phyloP scores from a whole-genome alignment of 139 green algal species.

The Closterium sp. region DNA sequence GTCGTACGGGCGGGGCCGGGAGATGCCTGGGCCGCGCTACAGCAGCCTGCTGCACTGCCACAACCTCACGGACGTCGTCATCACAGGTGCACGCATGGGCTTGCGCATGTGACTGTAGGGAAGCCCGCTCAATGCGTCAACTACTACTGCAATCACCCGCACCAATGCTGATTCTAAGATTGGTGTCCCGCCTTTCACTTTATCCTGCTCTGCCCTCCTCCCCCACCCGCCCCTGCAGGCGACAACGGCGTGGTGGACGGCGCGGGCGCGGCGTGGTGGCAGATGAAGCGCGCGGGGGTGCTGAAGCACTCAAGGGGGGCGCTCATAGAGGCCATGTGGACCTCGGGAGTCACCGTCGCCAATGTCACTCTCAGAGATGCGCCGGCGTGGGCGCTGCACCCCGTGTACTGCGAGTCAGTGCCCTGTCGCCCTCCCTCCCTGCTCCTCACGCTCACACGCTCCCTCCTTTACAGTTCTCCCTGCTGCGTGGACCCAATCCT shows the following conservation, averaged over 20 bases:
- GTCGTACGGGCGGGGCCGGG: conserved; percentile 45
- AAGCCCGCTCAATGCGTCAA: not conserved
- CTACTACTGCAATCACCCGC: too few species aligned
- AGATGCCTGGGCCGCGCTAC: conserved; percentile 18
- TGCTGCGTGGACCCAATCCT: too few species aligned
- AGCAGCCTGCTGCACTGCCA: not conserved
- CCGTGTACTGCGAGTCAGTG: conserved; percentile 29
- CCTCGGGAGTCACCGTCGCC: conserved; percentile 7
- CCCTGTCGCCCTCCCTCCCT: too few species aligned
- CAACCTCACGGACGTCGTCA: not conserved
- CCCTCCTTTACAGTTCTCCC: too few species aligned
- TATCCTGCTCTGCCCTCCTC: not conserved
- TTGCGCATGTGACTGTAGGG: not conserved
- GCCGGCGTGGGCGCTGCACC: conserved; percentile 50
- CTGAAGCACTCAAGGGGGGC: conserved; percentile 45
- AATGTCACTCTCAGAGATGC: conserved; percentile 45
- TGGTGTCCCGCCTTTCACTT: not conserved
- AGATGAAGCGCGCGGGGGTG: not conserved
- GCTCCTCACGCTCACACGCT: too few species aligned
- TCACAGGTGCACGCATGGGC: not conserved
- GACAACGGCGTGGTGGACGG: conserved; percentile 49
- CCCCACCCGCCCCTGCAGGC: not conserved
- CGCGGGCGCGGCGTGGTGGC: conserved; percentile 32
- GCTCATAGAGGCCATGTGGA: conserved; percentile 43
- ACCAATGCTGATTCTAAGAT: too few species aligned